Evolutionary conservation across 352 stramenopile species (phyloP).

Genomic region (Phytopythium kandeliae): DNA sequence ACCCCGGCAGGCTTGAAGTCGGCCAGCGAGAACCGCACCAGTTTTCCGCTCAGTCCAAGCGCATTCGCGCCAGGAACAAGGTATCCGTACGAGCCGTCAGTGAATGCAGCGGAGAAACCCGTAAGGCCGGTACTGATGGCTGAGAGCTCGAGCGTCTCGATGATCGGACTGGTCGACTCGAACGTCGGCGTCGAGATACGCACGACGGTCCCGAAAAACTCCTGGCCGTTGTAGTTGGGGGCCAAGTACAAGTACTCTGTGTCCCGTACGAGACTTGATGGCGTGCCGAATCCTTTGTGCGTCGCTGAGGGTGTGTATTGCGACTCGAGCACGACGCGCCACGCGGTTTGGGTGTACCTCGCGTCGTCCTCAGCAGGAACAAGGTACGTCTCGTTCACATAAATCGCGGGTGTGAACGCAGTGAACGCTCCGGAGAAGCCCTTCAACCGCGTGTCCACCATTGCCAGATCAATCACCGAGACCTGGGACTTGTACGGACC

Average conservation of each 20-base stretch:
- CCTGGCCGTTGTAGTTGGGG: slow-evolving; percentile 55
- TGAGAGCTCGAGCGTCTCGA: slow-evolving; percentile 51
- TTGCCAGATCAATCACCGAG: slow-evolving; percentile 44
- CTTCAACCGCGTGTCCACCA: slow-evolving; percentile 36
- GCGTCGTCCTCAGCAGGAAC: slow-evolving; percentile 37
- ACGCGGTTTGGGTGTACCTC: slow-evolving; percentile 37
- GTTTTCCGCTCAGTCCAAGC: slow-evolving; percentile 46
- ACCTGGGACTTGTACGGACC: slow-evolving; percentile 62
- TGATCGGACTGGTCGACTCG: slow-evolving; percentile 27
- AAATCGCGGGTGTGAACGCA: slow-evolving; percentile 36
- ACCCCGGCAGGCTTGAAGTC: slow-evolving; percentile 35
- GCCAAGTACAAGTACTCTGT: slow-evolving; percentile 69
- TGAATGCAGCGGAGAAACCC: slow-evolving; percentile 58
- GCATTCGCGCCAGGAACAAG: slow-evolving; percentile 62
- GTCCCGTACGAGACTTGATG: slow-evolving; percentile 23
- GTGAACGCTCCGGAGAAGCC: slow-evolving; percentile 65
- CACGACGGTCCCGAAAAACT: slow-evolving; percentile 44
- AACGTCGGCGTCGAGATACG: slow-evolving; percentile 57
- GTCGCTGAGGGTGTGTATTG: slow-evolving; percentile 37
- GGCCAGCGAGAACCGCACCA: slow-evolving; percentile 48
- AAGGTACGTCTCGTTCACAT: slow-evolving; percentile 63
- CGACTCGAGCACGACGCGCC: slow-evolving; percentile 42
- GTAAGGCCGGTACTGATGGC: slow-evolving; percentile 30
- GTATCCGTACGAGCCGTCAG: slow-evolving; percentile 51
- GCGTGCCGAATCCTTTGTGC: slow-evolving; percentile 29